Conservation (phyloP, 208 protist genomes). For the Blastocrithidia nonstop region DNA sequence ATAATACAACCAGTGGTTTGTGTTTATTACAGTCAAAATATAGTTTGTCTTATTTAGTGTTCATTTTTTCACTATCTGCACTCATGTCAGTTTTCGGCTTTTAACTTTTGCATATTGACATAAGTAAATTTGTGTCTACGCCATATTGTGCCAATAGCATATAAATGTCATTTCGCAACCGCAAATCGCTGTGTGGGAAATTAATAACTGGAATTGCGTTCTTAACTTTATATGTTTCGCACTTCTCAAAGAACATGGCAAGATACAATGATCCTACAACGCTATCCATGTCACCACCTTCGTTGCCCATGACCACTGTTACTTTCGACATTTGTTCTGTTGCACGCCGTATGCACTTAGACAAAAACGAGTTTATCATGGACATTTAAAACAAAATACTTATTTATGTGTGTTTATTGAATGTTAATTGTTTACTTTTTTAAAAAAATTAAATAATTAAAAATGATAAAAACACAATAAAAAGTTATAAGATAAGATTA, state of each 20-base stretch:
- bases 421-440: no score
- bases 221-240: conserved; percentile 7
- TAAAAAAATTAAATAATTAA: neutral
- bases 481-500: no score
- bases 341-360: conserved; percentile 10
- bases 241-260: conserved; percentile 40
- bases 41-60: no score
- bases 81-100: neutral
- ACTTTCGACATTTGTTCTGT: conserved; percentile 7
- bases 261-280: conserved; percentile 73
- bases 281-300: conserved; percentile 81
- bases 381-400: conserved; percentile 13
- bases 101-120: conserved; percentile 16
- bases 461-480: no score
- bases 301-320: conserved; percentile 64
- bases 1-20: conserved; percentile 30
- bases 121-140: conserved; percentile 20
- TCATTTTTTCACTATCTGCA: no score
- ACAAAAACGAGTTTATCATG: conserved; percentile 56
- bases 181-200: conserved; percentile 56
- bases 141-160: conserved; percentile 29
- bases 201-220: conserved; percentile 56
- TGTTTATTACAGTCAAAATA: conserved; percentile 20
- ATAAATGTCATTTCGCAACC: conserved; percentile 52
- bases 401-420: no score